phyloP scores from a whole-genome alignment of 805 yeast genomes.

The Lipomyces mesembrius region DNA sequence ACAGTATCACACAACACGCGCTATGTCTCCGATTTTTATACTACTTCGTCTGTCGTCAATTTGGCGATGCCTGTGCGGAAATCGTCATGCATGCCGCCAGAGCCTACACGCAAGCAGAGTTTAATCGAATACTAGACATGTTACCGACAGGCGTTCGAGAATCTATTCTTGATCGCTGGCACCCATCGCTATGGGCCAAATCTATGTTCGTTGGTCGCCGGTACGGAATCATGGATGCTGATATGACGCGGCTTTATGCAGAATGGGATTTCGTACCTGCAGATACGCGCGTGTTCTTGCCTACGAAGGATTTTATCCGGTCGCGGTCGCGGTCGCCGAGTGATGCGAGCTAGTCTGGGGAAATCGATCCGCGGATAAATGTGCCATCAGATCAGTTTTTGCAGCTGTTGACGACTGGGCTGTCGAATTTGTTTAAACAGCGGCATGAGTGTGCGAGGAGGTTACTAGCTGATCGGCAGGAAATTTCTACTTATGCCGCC shows the following conservation, averaged over 20 bases:
- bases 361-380: conserved; percentile 12
- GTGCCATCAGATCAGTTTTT: conserved; percentile 22
- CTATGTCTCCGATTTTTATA: conserved; percentile 23
- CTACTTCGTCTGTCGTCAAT: conserved; percentile 8
- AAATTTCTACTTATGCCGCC: conserved; percentile 12
- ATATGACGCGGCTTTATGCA: conserved; percentile 10
- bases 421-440: conserved; percentile 14
- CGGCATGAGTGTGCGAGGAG: conserved; percentile 6
- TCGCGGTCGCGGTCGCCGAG: no score
- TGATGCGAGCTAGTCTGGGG: no score
- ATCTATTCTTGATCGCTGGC: conserved; percentile 14
- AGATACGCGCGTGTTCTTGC: no score
- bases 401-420: conserved; percentile 20
- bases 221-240: conserved; percentile 22
- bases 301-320: no score
- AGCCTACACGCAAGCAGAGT: conserved; percentile 16
- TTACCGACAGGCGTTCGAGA: conserved; percentile 15
- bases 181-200: conserved; percentile 28
- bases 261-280: conserved; percentile 19
- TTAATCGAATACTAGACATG: conserved; percentile 8
- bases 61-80: conserved; percentile 14
- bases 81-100: conserved; percentile 19
- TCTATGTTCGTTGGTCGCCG: conserved; percentile 20
- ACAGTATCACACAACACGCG: conserved; percentile 15
- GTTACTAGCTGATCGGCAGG: conserved; percentile 3